These are phyloP conservation scores for Saccharomyces hybrid DNA, from an alignment of 1,139 yeast genomes.

Conservation along the genomic window DNA sequence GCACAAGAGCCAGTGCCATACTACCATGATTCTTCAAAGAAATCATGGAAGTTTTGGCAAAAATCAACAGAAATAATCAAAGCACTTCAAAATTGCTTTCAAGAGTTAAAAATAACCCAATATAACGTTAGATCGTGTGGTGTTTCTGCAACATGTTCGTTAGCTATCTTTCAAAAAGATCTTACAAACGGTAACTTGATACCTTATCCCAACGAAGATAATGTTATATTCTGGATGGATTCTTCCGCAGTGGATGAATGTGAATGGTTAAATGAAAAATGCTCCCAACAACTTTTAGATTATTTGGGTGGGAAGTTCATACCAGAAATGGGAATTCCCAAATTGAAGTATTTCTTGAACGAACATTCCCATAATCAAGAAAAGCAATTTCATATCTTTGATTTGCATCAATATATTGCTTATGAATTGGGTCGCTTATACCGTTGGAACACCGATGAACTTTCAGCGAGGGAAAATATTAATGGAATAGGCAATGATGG, in stretches of 20 bases:
- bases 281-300: slow-evolving; percentile 19
- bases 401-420: slow-evolving; percentile 46
- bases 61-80: slow-evolving; percentile 37
- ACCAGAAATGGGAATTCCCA: slow-evolving; percentile 54
- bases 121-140: slow-evolving; percentile 20
- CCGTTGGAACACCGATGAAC: slow-evolving; percentile 6
- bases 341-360: slow-evolving; percentile 36
- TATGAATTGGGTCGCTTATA: slow-evolving; percentile 30
- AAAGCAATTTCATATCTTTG: slow-evolving; percentile 34
- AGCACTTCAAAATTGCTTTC: slow-evolving; percentile 21
- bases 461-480: slow-evolving; percentile 6
- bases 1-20: slow-evolving; percentile 25
- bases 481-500: slow-evolving; percentile 38
- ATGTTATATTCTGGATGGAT: slow-evolving; percentile 57
- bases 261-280: slow-evolving; percentile 28
- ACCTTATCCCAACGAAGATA: slow-evolving; percentile 31
- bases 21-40: slow-evolving; percentile 13
- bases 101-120: slow-evolving; percentile 10
- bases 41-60: slow-evolving; percentile 35
- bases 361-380: slow-evolving; percentile 19
- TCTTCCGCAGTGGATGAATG: slow-evolving; percentile 37
- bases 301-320: slow-evolving; percentile 42
- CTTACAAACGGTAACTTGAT: slow-evolving; percentile 7
- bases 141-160: slow-evolving; percentile 48
- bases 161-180: slow-evolving; percentile 36